Evolutionary conservation across 768 basidiomycete genomes (phyloP), one percentile per base, ranked within the genome.

Genomic region (Pleurotus tuoliensis): DNA sequence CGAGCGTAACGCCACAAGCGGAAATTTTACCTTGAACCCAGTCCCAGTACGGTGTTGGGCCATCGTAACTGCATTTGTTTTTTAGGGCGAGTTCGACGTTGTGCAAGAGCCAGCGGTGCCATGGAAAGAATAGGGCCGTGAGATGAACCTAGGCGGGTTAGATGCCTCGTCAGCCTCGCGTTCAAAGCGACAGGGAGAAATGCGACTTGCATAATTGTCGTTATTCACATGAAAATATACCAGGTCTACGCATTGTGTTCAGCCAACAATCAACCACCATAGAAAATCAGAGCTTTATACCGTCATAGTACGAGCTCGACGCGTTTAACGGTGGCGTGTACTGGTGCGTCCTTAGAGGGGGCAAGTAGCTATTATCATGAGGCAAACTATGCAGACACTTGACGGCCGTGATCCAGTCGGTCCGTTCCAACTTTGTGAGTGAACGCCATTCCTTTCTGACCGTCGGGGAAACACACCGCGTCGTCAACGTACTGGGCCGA

Each of bases 41-140:
- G 55, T 67, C 51, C 66, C 66, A 67, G 47, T 67, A 67, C 3
- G 66, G 66, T 12, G 57, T 45, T 1, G 57, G 34, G 3, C 66
- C 66, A 3, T 8, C 44, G 57, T 61, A 67, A 5, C 57, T 56
- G 39, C 66, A 67, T 20, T 61, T 58, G 13, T 40, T 37, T 15
- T 44, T 47, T 3, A 67, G 52, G 5, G 51, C 58, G 7, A 39
- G 12, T 37, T 67, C 65, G 48, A 61, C 62, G 12, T 50, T 34
- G 34, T 61, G 38, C 12, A 67, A 47, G 39, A 59, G 58, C 60
- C 58, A 63, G 27, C 66, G 64, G 52, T 67, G 66, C 60, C 65
- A 67, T 5, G 65, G 64, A 39, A 66, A 53, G 40, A 66, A 66
- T 2, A 64, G 37, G 18, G 62, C 66, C 11, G 62, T 66, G 6